Evolutionary conservation across 2,329 filamentous ascomycete species (phyloP).

Genomic region (Endocalyx cinctus): DNA sequence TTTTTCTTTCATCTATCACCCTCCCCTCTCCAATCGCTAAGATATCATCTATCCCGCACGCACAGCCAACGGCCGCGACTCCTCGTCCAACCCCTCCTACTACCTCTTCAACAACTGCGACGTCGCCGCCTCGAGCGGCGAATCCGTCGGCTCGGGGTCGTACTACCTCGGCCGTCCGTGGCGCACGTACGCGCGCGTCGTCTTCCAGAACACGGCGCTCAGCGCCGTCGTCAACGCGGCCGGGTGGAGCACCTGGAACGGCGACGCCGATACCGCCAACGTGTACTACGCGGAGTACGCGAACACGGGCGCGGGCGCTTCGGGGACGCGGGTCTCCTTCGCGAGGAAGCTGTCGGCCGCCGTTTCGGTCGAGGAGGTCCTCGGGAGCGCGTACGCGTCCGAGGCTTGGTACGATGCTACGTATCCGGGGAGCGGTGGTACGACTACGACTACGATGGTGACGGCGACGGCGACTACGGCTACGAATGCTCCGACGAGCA

Average conservation of each 20-base stretch:
- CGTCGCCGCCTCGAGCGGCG: slow-evolving; percentile 34
- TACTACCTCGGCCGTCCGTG: slow-evolving; percentile 48
- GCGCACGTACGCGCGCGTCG: slow-evolving; percentile 41
- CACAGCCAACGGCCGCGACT: slow-evolving; percentile 37
- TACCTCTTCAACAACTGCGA: slow-evolving; percentile 44
- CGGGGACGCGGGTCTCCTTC: slow-evolving; percentile 45
- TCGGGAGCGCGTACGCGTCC: slow-evolving; percentile 17
- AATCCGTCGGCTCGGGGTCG: slow-evolving; percentile 31
- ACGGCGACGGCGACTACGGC: neutral
- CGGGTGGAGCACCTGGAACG: slow-evolving; percentile 56
- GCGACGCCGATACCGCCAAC: slow-evolving; percentile 43
- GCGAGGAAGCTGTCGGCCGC: slow-evolving; percentile 29
- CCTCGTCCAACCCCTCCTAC: slow-evolving; percentile 31
- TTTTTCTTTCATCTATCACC: neutral
- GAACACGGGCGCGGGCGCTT: slow-evolving; percentile 54
- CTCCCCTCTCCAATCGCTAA: neutral
- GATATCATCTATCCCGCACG: neutral
- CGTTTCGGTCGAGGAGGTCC: slow-evolving; percentile 27
- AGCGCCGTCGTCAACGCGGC: slow-evolving; percentile 52
- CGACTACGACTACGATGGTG: neutral
- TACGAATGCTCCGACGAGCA: neutral
- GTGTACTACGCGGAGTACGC: slow-evolving; percentile 55
- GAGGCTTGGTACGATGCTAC: slow-evolving; percentile 15
- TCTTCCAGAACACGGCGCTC: slow-evolving; percentile 46
- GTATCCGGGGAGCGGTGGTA: slow-evolving; percentile 8